phyloP scores from a whole-genome alignment of 352 stramenopile genomes.

The Pythium biforme region DNA sequence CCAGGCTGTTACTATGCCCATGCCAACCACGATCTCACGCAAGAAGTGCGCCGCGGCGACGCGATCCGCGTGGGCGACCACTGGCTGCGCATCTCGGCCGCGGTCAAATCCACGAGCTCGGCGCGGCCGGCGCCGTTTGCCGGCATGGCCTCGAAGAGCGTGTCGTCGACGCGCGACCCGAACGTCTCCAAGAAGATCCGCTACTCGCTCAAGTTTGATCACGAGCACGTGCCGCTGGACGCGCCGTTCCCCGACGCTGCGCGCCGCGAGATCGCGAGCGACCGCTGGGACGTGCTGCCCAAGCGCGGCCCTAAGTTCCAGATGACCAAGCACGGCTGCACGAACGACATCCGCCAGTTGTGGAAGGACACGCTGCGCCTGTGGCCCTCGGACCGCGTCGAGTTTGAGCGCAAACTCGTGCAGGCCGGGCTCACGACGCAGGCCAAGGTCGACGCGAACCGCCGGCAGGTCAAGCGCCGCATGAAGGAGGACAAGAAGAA shows the following conservation, averaged over 20 bases:
- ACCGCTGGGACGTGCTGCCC: constrained; percentile 72
- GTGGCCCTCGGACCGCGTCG: constrained; percentile 70
- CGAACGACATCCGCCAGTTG: constrained; percentile 83
- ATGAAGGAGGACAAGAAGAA: constrained; percentile 86
- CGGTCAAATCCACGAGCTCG: constrained; percentile 70
- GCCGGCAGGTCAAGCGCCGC: constrained; percentile 73
- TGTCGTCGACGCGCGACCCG: constrained; percentile 71
- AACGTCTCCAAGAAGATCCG: constrained; percentile 86
- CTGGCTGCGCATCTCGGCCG: constrained; percentile 79
- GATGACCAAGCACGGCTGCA: constrained; percentile 80
- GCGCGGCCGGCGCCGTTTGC: constrained; percentile 65
- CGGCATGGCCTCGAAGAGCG: constrained; percentile 70
- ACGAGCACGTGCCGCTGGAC: constrained; percentile 77
- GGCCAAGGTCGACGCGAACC: constrained; percentile 78
- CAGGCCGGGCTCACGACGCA: constrained; percentile 81
- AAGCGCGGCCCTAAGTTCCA: constrained; percentile 73
- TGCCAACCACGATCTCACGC: constrained; percentile 60
- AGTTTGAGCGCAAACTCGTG: constrained; percentile 80
- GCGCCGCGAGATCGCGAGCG: constrained; percentile 49
- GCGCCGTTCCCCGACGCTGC: constrained; percentile 74
- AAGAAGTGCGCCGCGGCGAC: constrained; percentile 74
- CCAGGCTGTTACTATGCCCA: constrained; percentile 67
- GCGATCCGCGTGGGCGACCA: constrained; percentile 73
- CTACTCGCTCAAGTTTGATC: constrained; percentile 86
- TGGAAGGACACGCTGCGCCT: constrained; percentile 75